Base-by-base conservation (phyloP, 495 filamentous ascomycete species). In the Durotheca rogersii region DNA sequence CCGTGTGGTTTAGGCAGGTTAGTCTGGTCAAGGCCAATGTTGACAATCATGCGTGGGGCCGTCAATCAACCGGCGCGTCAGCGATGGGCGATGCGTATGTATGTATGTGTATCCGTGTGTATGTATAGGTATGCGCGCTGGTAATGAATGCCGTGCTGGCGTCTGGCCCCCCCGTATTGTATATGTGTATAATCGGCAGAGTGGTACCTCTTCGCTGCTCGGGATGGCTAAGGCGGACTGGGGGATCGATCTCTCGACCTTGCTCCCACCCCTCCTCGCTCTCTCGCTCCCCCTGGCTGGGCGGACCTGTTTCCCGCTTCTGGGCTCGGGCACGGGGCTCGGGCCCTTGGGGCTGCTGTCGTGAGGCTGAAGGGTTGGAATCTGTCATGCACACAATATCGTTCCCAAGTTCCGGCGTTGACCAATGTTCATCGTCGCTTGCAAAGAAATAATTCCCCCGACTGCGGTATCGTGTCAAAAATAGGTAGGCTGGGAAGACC, bases 381-480 rank as follows among this genome's bases (percentile, higher is more conserved):
- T 45, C 30, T 40, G 18, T 6, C 18, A 14, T 51, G 32, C 38
- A 31, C 38, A 43, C 19, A 38, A 47, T 47, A 34, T 51, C 25
- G 21, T 49, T 48, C 30, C 31, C 17, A 41, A 6, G 14, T 27
- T 27, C 9, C 9, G n/a, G n/a, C n/a, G n/a, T 38, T 36, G 12
- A 30, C 33, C 32, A 37, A 43, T 19, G 25, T 35, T 19, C 34
- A 40, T 15, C 19, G 15, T 34, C 23, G 4, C 9, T 27, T 27
- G 36, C 2, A 32, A 19, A 46, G 36, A 31, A 58, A 33, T 46
- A 34, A 19, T 53, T 41, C 29, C 21, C 32, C 9, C 31, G 20
- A 27, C 23, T 27, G 27, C 27, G 29, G 12, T 44, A 41, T 48
- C 15, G 25, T 31, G 27, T 30, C 23, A 16, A 18, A 25, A 21